phyloP scores from a whole-genome alignment of 371 early-diverging fungal genomes.

The Mucor lusitanicus region DNA sequence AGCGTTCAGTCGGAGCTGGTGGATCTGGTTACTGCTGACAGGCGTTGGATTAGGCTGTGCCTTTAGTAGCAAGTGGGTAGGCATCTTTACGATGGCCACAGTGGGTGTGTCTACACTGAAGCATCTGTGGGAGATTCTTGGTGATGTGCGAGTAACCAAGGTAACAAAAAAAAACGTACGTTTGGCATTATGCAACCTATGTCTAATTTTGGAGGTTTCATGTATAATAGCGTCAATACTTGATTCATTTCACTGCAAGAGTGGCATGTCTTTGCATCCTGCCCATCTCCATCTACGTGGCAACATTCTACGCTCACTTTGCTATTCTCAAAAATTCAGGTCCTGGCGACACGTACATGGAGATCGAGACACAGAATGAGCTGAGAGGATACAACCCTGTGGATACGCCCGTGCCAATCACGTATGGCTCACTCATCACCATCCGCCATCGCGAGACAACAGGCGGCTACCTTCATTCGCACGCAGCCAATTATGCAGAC shows the following conservation, averaged over 20 bases:
- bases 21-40: constrained; percentile 71
- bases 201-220: neutral
- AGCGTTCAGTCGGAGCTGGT: constrained; percentile 70
- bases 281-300: constrained; percentile 82
- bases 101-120: constrained; percentile 83
- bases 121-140: constrained; percentile 90
- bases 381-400: constrained; percentile 72
- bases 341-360: constrained; percentile 93
- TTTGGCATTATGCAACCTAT: neutral
- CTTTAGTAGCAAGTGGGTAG: constrained; percentile 87
- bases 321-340: constrained; percentile 70
- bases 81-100: constrained; percentile 84
- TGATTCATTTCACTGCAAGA: constrained; percentile 66
- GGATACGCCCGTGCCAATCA: constrained; percentile 63
- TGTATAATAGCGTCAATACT: constrained; percentile 54
- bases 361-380: constrained; percentile 84
- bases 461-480: constrained; percentile 90
- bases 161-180: constrained; percentile 20
- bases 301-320: constrained; percentile 90
- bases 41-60: constrained; percentile 75
- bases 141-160: constrained; percentile 61
- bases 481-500: constrained; percentile 77
- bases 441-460: constrained; percentile 76
- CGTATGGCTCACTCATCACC: constrained; percentile 77
- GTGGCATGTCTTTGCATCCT: constrained; percentile 78